A percentile compares a stretch with the other conserved stretches of the same genome.
Evolutionary conservation across 225 moss, liverwort and hornwort genomes (phyloP).

Genomic region (Pleurozium schreberi): DNA sequence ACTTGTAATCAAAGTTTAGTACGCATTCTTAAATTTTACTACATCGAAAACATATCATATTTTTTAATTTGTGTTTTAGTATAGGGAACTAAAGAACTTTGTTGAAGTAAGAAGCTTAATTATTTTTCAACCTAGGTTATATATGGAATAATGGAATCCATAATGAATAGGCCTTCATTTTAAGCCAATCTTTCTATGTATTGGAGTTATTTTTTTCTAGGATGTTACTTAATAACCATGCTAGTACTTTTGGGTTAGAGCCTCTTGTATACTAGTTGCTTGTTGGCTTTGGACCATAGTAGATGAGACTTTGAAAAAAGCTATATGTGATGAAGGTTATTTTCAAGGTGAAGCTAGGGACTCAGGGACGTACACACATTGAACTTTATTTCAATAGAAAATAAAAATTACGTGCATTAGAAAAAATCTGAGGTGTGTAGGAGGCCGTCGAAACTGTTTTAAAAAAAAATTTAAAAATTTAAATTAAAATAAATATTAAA

Average conservation of each 20-base stretch:
- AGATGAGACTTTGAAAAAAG: neutral
- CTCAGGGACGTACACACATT: rapidly evolving
- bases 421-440: too few relatives aligned
- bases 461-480: too few relatives aligned
- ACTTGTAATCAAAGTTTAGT: neutral
- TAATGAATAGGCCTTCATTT: neutral
- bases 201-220: neutral
- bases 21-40: neutral
- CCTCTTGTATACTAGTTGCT: neutral
- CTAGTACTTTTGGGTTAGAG: too few relatives aligned
- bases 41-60: neutral
- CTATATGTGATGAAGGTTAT: neutral
- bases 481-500: too few relatives aligned
- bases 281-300: neutral
- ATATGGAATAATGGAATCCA: neutral
- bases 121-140: neutral
- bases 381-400: neutral
- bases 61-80: neutral
- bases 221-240: neutral
- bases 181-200: rapidly evolving
- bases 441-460: too few relatives aligned
- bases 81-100: neutral
- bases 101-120: neutral
- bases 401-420: neutral
- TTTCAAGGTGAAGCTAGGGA: too few relatives aligned